Evolutionary conservation across 225 moss, liverwort and hornwort species (phyloP).

Genomic region (Takakia lepidozioides): DNA sequence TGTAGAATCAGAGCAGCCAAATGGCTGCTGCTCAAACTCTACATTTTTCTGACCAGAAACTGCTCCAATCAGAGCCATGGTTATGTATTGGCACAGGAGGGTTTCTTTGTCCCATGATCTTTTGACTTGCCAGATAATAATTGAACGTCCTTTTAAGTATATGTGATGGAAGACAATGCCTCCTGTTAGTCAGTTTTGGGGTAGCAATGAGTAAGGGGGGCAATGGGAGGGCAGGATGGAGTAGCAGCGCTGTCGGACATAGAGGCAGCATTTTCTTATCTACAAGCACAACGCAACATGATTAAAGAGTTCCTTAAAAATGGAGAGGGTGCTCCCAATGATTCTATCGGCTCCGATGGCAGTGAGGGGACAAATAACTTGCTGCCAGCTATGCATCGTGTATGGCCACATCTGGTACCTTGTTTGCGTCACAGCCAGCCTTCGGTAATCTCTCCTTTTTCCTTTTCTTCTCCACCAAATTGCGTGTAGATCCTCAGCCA

Average conservation of each 20-base stretch:
- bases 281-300: slow-evolving; percentile 42
- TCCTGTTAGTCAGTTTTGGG: no score
- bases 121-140: no score
- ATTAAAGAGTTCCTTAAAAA: slow-evolving; percentile 44
- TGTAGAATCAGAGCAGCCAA: no score
- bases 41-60: no score
- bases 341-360: slow-evolving; percentile 35
- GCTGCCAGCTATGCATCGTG: slow-evolving; percentile 80
- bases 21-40: no score
- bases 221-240: slow-evolving; percentile 52
- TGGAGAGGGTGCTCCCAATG: slow-evolving; percentile 21
- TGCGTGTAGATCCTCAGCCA: no score
- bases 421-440: slow-evolving; percentile 67
- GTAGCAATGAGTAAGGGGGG: no score
- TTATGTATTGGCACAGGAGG: no score
- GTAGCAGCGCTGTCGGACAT: slow-evolving; percentile 43
- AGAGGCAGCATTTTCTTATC: slow-evolving; percentile 32
- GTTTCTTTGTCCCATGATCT: no score
- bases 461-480: neutral
- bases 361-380: slow-evolving; percentile 49
- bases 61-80: no score
- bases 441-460: slow-evolving; percentile 33
- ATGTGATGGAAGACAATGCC: no score
- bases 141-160: no score
- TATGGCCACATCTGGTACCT: slow-evolving; percentile 86